Conservation (phyloP, 768 basidiomycete genomes). For the Galerina marginata region DNA sequence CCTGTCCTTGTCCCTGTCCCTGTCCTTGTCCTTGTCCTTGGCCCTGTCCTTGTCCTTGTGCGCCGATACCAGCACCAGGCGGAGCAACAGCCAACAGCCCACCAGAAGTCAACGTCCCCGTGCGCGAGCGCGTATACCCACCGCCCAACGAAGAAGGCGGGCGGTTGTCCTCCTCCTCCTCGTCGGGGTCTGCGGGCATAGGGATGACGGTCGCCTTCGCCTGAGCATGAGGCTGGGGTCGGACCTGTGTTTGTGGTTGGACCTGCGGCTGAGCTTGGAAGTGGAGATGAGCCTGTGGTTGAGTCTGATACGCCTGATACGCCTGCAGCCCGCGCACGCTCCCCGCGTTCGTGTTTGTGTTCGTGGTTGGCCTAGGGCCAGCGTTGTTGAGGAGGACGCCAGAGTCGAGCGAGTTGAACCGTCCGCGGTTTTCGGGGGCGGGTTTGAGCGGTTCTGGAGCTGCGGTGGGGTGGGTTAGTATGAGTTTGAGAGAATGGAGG, state of each 20-base stretch:
- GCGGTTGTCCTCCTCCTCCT: slow-evolving; percentile 1
- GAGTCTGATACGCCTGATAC: too few relatives aligned
- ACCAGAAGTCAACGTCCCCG: slow-evolving; percentile 32
- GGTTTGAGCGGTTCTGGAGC: slow-evolving; percentile 52
- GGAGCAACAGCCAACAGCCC: slow-evolving; percentile 36
- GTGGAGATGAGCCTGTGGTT: not conserved
- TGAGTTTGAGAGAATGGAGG: not conserved
- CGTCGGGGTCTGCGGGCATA: slow-evolving; percentile 16
- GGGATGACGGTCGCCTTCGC: not conserved
- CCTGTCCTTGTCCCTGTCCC: slow-evolving; percentile 5
- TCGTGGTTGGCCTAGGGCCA: too few relatives aligned
- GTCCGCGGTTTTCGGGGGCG: slow-evolving; percentile 39
- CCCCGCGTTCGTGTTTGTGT: too few relatives aligned
- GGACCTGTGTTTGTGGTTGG: not conserved
- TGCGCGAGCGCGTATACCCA: slow-evolving; percentile 33
- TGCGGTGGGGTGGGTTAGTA: slow-evolving; percentile 22
- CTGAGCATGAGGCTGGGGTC: not conserved
- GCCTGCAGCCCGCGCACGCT: too few relatives aligned
- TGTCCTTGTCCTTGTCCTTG: not conserved
- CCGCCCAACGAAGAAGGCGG: not conserved
- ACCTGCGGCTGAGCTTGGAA: not conserved
- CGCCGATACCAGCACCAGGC: slow-evolving; percentile 15
- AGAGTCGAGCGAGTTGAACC: slow-evolving; percentile 70
- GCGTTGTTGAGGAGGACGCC: slow-evolving; percentile 35
- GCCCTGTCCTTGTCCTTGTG: not conserved